phyloP scores from a whole-genome alignment of 176 grass and related monocot genomes.

The Lolium rigidum region DNA sequence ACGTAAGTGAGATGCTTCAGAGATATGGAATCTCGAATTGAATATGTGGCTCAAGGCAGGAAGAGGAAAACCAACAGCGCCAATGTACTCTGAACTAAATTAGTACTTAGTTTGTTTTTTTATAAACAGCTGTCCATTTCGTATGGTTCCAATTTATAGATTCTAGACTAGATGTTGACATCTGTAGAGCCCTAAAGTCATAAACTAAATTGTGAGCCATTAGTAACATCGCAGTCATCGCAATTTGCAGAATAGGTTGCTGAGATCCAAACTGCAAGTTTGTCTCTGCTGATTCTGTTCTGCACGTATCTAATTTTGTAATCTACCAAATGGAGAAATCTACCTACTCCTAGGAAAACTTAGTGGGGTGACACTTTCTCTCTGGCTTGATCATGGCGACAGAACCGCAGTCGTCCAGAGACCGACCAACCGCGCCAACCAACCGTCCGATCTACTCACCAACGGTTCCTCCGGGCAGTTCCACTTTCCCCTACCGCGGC shows the following conservation, averaged over 20 bases:
- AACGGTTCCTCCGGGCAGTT: neutral
- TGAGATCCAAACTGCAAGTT: neutral
- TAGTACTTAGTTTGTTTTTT: neutral
- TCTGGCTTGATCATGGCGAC: too few species aligned
- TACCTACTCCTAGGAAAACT: too few species aligned
- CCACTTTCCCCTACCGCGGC: neutral
- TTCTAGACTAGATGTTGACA: constrained; percentile 4
- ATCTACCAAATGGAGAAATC: neutral
- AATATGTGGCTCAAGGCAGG: constrained; percentile 4
- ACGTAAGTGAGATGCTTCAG: neutral
- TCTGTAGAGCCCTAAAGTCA: neutral
- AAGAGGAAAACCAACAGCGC: neutral
- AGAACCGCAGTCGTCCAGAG: constrained; percentile 25
- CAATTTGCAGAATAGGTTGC: neutral
- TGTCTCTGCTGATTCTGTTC: neutral
- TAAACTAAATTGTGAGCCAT: too few species aligned
- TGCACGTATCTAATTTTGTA: neutral
- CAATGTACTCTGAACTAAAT: neutral
- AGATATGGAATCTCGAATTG: neutral
- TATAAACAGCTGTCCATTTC: neutral
- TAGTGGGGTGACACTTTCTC: neutral
- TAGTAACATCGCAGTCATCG: neutral
- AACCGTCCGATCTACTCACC: constrained; percentile 39
- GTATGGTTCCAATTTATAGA: neutral
- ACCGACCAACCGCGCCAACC: neutral